phyloP scores from a whole-genome alignment of 352 stramenopile species.

The Globisporangium parvum region DNA sequence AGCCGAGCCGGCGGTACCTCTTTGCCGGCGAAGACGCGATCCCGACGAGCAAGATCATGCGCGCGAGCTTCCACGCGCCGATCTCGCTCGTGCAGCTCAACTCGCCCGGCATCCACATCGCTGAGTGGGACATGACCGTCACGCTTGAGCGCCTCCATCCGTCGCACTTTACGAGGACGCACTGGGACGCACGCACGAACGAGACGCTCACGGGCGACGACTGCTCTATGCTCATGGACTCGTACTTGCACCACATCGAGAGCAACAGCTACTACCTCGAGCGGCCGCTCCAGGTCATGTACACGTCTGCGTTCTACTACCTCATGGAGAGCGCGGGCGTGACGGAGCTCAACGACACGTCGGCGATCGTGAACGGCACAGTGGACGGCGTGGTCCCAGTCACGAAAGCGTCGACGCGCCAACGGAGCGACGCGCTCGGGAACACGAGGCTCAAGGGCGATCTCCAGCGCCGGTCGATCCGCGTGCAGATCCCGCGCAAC shows the following conservation, averaged over 20 bases:
- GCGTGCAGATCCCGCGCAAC: conserved; percentile 22
- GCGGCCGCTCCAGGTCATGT: conserved; percentile 32
- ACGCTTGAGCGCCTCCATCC: conserved; percentile 23
- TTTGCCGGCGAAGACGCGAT: conserved; percentile 32
- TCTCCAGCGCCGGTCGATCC: conserved; percentile 21
- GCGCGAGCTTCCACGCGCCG: conserved; percentile 28
- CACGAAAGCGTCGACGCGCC: background rate
- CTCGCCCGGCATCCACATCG: conserved; percentile 16
- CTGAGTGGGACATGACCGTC: conserved; percentile 1
- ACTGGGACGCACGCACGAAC: conserved; percentile 19
- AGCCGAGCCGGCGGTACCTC: conserved; percentile 35
- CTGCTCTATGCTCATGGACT: conserved; percentile 40
- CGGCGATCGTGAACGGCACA: background rate
- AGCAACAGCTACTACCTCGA: conserved; percentile 41
- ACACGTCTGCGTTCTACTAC: conserved; percentile 48
- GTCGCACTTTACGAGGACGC: conserved; percentile 16
- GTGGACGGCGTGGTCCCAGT: background rate
- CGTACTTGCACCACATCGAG: conserved; percentile 37
- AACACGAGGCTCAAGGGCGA: conserved; percentile 33
- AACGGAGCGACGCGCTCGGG: conserved; percentile 13
- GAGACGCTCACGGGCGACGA: conserved; percentile 15
- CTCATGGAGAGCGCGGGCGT: conserved; percentile 35
- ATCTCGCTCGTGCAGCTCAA: conserved; percentile 42
- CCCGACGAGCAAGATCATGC: conserved; percentile 16
- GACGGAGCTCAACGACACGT: conserved; percentile 17